Evolutionary conservation across 805 yeast species (phyloP).

Genomic region (Candida sonorensis): DNA sequence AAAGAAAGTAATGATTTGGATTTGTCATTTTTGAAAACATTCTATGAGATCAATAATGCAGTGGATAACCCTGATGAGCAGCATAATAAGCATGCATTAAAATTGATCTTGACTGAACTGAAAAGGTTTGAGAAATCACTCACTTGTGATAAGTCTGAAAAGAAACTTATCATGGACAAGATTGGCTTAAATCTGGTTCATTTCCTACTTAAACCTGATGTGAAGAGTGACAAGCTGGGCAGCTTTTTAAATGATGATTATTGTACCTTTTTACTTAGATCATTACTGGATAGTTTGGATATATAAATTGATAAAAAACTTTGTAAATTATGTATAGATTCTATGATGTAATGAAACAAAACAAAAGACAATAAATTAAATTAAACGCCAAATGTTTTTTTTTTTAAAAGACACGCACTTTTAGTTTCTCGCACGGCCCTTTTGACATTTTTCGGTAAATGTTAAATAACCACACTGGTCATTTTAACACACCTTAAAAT

Average conservation of each 20-base stretch:
- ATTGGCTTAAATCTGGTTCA: constrained; percentile 9
- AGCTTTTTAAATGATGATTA: constrained; percentile 8
- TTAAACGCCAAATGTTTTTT: too few relatives aligned
- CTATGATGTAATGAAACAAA: too few relatives aligned
- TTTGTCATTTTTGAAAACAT: constrained; percentile 6
- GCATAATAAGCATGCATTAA: constrained; percentile 8
- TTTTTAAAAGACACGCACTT: too few relatives aligned
- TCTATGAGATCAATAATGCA: constrained; percentile 5
- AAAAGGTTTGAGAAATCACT: constrained; percentile 4
- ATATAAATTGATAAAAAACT: too few relatives aligned
- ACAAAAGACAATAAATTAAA: too few relatives aligned
- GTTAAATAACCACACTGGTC: too few relatives aligned
- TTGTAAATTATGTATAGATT: too few relatives aligned
- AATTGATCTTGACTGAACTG: constrained; percentile 8
- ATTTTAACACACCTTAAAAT: too few relatives aligned
- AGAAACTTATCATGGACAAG: constrained; percentile 3
- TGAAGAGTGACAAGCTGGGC: background rate
- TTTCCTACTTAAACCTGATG: constrained; percentile 8
- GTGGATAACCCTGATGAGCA: constrained; percentile 6
- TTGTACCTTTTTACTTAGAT: constrained; percentile 6
- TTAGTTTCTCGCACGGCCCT: too few relatives aligned
- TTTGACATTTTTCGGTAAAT: too few relatives aligned
- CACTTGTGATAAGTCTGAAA: constrained; percentile 1
- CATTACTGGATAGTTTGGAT: too few relatives aligned
- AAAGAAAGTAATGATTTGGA: constrained; percentile 11